Evolutionary conservation across 306 rosid species (phyloP).

Genomic region (Dryas drummondii): DNA sequence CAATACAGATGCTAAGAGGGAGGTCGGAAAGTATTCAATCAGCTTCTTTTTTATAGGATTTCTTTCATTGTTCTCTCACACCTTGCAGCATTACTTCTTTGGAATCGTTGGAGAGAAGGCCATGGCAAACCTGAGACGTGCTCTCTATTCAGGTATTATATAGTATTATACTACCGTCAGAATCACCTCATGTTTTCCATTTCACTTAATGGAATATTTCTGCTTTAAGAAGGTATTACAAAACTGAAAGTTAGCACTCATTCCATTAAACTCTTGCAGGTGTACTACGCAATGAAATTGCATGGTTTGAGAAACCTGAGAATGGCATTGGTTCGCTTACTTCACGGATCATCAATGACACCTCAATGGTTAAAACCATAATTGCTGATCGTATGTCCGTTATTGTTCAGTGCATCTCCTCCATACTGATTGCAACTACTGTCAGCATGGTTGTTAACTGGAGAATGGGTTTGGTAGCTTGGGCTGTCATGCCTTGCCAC

Average conservation of each 20-base stretch:
- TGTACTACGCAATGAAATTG: conserved; percentile 68
- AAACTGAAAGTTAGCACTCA: neutral
- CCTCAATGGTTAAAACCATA: conserved; percentile 73
- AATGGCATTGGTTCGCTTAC: conserved; percentile 69
- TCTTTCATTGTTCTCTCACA: conserved; percentile 68
- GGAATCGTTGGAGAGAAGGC: conserved; percentile 90
- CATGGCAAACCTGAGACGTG: conserved; percentile 61
- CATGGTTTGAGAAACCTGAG: conserved; percentile 87
- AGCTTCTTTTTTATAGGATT: conserved; percentile 58
- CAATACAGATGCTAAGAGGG: conserved; percentile 38
- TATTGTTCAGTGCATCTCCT: conserved; percentile 84
- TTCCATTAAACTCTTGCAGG: conserved; percentile 43
- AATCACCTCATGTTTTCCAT: conserved; percentile 11
- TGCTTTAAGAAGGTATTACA: conserved; percentile 7
- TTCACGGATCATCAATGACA: conserved; percentile 71
- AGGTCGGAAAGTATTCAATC: conserved; percentile 60
- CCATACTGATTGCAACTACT: conserved; percentile 75
- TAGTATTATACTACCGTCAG: neutral
- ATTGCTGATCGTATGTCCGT: conserved; percentile 87
- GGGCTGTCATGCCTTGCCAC: conserved; percentile 99
- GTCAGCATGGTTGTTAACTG: conserved; percentile 73
- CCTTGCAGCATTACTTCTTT: conserved; percentile 81
- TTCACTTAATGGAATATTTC: neutral
- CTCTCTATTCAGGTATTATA: conserved; percentile 68
- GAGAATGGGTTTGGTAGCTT: conserved; percentile 91